phyloP scores from a whole-genome alignment of 352 stramenopile genomes.

The Elongisporangium prolatum region DNA sequence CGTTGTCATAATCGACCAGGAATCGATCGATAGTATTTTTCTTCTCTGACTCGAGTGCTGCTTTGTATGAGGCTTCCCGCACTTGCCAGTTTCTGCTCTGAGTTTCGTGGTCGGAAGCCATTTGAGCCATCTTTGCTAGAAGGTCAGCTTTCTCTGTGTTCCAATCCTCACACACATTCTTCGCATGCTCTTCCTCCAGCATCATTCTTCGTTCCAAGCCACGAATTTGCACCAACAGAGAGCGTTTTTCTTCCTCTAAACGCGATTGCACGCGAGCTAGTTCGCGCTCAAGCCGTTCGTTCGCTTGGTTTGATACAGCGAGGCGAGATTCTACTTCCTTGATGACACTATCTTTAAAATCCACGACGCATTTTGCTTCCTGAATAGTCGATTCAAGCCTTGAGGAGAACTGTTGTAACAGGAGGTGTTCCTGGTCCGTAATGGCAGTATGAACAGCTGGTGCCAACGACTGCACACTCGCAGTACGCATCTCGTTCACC shows the following conservation, averaged over 20 bases:
- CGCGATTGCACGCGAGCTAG: constrained; percentile 12
- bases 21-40: background rate
- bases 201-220: constrained; percentile 2
- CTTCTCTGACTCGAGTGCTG: constrained; percentile 3
- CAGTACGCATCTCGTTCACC: constrained; percentile 30
- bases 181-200: constrained; percentile 13
- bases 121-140: constrained; percentile 21
- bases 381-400: constrained; percentile 57
- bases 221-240: constrained; percentile 18
- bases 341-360: constrained; percentile 61
- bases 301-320: constrained; percentile 13
- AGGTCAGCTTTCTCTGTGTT: constrained; percentile 21
- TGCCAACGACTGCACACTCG: background rate
- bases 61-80: background rate
- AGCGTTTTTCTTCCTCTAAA: constrained; percentile 9
- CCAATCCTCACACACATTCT: constrained; percentile 8
- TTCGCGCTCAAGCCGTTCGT: constrained; percentile 10
- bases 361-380: constrained; percentile 65
- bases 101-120: constrained; percentile 28
- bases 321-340: constrained; percentile 36
- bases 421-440: constrained; percentile 19
- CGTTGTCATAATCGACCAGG: background rate
- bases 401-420: constrained; percentile 53
- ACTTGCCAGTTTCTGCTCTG: constrained; percentile 12
- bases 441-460: background rate